Percentiles rank a stretch among this genome's conserved stretches.
Evolutionary conservation across 495 filamentous ascomycete species (phyloP).

Genomic region (Lophium mytilinum): DNA sequence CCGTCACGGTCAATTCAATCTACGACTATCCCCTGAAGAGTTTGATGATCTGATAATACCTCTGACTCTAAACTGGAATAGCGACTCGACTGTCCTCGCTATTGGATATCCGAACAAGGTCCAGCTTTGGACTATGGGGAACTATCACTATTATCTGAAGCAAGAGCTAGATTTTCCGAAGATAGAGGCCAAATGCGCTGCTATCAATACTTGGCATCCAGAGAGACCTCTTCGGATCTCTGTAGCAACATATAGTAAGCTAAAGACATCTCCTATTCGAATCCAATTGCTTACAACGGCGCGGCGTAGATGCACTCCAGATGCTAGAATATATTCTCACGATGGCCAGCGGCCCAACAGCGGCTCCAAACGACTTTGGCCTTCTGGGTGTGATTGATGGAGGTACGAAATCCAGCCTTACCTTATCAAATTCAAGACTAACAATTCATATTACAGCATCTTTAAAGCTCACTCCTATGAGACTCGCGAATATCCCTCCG

Average conservation of each 20-base stretch:
- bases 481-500: constrained; percentile 77
- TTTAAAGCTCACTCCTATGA: constrained; percentile 79
- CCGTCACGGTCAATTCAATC: constrained; percentile 81
- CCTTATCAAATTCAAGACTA: neutral
- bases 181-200: neutral
- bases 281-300: neutral
- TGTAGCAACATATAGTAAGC: constrained; percentile 6
- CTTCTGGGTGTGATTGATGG: constrained; percentile 85
- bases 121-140: constrained; percentile 94
- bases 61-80: constrained; percentile 74
- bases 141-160: constrained; percentile 98
- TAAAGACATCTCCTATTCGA: neutral
- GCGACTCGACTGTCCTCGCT: constrained; percentile 83
- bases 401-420: constrained; percentile 36
- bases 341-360: constrained; percentile 57
- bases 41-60: constrained; percentile 45
- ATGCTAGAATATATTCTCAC: constrained; percentile 62
- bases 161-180: constrained; percentile 52
- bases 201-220: constrained; percentile 59
- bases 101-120: constrained; percentile 64
- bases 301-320: constrained; percentile 39
- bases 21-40: constrained; percentile 56
- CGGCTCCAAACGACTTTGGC: constrained; percentile 69
- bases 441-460: constrained; percentile 35
- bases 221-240: constrained; percentile 67